These are phyloP conservation scores for Cyberlindnera saturnus DNA, from an alignment of 805 yeast genomes.

Conservation along the genomic window DNA sequence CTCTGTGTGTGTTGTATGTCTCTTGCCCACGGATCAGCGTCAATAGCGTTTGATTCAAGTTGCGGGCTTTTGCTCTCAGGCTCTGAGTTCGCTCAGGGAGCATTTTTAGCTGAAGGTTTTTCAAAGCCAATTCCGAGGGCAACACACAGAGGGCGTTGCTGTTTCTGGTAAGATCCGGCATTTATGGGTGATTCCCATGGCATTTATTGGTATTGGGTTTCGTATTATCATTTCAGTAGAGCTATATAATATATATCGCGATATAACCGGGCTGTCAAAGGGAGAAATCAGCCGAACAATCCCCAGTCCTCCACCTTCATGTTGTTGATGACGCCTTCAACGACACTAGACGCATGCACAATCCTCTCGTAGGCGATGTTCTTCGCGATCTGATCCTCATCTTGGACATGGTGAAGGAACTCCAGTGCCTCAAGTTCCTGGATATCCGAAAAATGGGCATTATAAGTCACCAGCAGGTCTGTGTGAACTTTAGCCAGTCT, in stretches of 20 bases:
- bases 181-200: no score
- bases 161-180: no score
- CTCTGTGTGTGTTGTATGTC: background rate
- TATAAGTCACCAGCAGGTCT: constrained; percentile 56
- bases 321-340: constrained; percentile 21
- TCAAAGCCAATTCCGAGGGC: no score
- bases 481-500: constrained; percentile 46
- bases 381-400: background rate
- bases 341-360: constrained; percentile 20
- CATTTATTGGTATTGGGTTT: background rate
- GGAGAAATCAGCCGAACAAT: constrained; percentile 31
- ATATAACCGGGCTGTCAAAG: no score
- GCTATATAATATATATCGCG: background rate
- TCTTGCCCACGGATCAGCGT: background rate
- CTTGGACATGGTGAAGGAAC: constrained; percentile 1
- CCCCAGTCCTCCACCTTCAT: constrained; percentile 41
- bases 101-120: no score
- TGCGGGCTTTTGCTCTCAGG: background rate
- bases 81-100: background rate
- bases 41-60: no score
- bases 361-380: constrained; percentile 26
- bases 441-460: constrained; percentile 42
- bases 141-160: no score
- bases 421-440: constrained; percentile 24
- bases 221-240: background rate